Conservation (phyloP, 495 filamentous ascomycete species). For the Xylaria grammica region DNA sequence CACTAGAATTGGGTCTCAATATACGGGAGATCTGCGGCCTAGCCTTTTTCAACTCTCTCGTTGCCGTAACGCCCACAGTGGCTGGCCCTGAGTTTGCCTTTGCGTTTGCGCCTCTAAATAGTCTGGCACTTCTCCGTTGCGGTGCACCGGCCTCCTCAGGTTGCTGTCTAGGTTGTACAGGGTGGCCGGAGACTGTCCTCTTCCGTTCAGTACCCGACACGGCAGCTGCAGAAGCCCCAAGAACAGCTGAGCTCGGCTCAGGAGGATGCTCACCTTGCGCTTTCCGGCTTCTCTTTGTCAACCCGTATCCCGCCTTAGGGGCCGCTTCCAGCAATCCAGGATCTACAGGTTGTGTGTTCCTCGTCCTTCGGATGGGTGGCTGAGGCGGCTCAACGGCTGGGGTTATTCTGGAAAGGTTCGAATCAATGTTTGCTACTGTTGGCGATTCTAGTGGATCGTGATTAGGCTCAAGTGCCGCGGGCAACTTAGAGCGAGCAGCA, state of each 20-base stretch:
- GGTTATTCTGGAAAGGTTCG: constrained; percentile 40
- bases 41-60: constrained; percentile 78
- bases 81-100: constrained; percentile 67
- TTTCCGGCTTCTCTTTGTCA: constrained; percentile 56
- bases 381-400: constrained; percentile 63
- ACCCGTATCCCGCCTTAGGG: constrained; percentile 64
- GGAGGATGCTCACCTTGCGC: constrained; percentile 47
- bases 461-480: constrained; percentile 27
- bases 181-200: constrained; percentile 83
- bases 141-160: constrained; percentile 70
- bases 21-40: constrained; percentile 65
- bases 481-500: constrained; percentile 43
- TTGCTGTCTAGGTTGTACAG: constrained; percentile 63
- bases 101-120: constrained; percentile 65
- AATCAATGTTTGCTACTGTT: constrained; percentile 37
- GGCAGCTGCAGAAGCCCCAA: constrained; percentile 29
- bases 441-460: constrained; percentile 50
- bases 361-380: constrained; percentile 67
- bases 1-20: constrained; percentile 56
- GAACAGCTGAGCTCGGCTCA: constrained; percentile 31
- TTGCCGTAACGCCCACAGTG: constrained; percentile 60
- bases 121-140: constrained; percentile 77
- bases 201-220: constrained; percentile 66
- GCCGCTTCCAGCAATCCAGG: constrained; percentile 62
- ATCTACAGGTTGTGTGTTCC: constrained; percentile 62